A percentile compares a stretch with the other conserved stretches of the same genome.
These are phyloP conservation scores for Gymnopilus dilepis DNA, from an alignment of 768 basidiomycete species.

Conservation along the genomic window DNA sequence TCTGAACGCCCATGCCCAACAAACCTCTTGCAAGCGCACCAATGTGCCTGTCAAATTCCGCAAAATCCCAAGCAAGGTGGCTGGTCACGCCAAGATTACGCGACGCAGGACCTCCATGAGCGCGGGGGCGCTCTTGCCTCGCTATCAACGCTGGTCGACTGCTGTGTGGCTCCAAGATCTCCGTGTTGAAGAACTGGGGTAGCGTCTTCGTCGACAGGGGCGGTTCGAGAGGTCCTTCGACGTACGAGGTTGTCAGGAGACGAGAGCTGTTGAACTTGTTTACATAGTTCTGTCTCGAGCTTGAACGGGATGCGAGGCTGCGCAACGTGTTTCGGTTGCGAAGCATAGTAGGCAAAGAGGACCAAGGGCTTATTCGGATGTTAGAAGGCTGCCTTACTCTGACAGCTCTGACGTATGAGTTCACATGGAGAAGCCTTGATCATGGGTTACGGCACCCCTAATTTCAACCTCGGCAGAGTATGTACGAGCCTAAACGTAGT, in stretches of 20 bases:
- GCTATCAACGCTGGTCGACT: slow-evolving; percentile 69
- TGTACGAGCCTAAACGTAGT: too few species aligned
- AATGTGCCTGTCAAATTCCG: slow-evolving; percentile 70
- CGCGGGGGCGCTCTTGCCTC: slow-evolving; percentile 57
- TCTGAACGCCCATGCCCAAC: slow-evolving; percentile 67
- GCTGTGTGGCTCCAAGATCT: slow-evolving; percentile 55
- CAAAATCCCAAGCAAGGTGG: slow-evolving; percentile 76
- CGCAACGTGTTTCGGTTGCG: background rate
- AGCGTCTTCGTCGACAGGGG: slow-evolving; percentile 63
- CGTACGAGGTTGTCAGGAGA: slow-evolving; percentile 52
- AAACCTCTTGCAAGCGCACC: slow-evolving; percentile 74
- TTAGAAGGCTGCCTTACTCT: background rate
- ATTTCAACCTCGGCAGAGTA: too few species aligned
- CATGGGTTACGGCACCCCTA: too few species aligned
- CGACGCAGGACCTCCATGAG: slow-evolving; percentile 66
- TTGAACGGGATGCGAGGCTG: slow-evolving; percentile 7
- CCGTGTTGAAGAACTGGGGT: slow-evolving; percentile 61
- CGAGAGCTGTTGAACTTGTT: background rate
- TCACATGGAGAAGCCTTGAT: slow-evolving; percentile 3
- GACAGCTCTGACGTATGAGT: background rate
- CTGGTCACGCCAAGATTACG: slow-evolving; percentile 51
- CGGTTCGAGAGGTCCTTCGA: slow-evolving; percentile 60
- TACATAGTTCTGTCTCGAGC: background rate
- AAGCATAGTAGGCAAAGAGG: slow-evolving; percentile 3
- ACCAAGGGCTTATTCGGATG: background rate